Conservation (phyloP, 495 filamentous ascomycete species). For the Cercophora newfieldiana region DNA sequence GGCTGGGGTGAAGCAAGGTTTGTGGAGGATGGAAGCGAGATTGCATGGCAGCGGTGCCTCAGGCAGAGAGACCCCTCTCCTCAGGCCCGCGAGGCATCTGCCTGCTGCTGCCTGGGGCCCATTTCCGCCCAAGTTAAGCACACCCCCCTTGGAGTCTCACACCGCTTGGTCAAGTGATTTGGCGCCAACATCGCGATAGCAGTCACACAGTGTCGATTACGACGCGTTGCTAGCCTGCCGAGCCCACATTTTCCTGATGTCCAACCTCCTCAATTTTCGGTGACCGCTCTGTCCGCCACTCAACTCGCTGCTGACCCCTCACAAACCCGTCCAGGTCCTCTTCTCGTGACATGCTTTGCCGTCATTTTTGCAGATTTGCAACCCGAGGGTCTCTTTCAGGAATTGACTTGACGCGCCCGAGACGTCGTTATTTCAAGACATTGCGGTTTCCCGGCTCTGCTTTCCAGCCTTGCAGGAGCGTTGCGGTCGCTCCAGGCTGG, state of each 20-base stretch:
- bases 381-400: not conserved
- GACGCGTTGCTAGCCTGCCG: conserved; percentile 29
- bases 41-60: not conserved
- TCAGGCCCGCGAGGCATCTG: not conserved
- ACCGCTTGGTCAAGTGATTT: conserved; percentile 31
- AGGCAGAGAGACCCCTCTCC: not conserved
- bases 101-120: conserved; percentile 5
- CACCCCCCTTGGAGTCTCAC: not conserved
- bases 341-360: not conserved
- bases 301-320: not conserved
- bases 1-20: not conserved
- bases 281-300: not conserved
- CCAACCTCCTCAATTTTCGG: conserved; percentile 22
- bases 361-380: not conserved
- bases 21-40: not conserved
- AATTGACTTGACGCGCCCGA: not conserved
- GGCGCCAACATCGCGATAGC: conserved; percentile 34
- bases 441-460: not conserved
- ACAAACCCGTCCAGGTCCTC: not conserved
- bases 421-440: not conserved
- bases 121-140: not conserved
- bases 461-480: conserved; percentile 9
- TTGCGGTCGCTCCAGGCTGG: not conserved
- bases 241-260: conserved; percentile 6
- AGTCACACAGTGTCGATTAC: conserved; percentile 26